Conservation (phyloP, 2,329 filamentous ascomycete species). For the Trichoderma atroviride region DNA sequence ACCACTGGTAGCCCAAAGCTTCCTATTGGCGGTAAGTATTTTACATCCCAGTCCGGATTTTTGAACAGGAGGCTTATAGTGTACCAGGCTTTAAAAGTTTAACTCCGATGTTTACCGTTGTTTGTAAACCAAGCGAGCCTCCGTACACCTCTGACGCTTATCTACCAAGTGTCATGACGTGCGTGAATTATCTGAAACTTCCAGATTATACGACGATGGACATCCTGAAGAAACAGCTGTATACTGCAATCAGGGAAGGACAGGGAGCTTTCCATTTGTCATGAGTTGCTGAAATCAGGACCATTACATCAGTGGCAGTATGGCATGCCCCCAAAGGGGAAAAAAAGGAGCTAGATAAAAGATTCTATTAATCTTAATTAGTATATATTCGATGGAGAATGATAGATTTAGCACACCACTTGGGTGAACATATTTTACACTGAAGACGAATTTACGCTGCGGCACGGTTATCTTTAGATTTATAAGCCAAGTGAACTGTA, state of each 20-base stretch:
- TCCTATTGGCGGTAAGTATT: conserved; percentile 81
- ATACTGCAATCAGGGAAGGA: conserved; percentile 87
- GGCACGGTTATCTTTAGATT: background rate
- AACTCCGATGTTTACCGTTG: conserved; percentile 97
- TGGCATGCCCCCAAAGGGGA: background rate
- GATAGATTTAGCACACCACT: background rate
- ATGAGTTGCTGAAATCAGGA: conserved; percentile 5
- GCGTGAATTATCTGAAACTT: conserved; percentile 97
- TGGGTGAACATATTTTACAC: background rate
- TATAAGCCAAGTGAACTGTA: background rate
- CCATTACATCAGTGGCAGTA: background rate
- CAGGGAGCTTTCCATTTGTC: conserved; percentile 98
- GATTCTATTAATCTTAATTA: background rate
- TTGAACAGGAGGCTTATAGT: conserved; percentile 37
- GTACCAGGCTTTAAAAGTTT: conserved; percentile 86
- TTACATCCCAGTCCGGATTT: conserved; percentile 28
- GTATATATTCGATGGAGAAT: background rate
- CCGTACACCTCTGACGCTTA: conserved; percentile 96
- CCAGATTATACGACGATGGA: conserved; percentile 86
- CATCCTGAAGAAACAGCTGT: conserved; percentile 75
- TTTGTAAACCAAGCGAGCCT: conserved; percentile 96
- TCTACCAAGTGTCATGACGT: conserved; percentile 99
- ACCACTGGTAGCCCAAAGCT: conserved; percentile 97
- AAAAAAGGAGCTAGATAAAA: background rate
- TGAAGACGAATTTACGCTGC: background rate